These are phyloP conservation scores for Meyerozyma carpophila DNA, from an alignment of 1,139 yeast species.

Conservation along the genomic window DNA sequence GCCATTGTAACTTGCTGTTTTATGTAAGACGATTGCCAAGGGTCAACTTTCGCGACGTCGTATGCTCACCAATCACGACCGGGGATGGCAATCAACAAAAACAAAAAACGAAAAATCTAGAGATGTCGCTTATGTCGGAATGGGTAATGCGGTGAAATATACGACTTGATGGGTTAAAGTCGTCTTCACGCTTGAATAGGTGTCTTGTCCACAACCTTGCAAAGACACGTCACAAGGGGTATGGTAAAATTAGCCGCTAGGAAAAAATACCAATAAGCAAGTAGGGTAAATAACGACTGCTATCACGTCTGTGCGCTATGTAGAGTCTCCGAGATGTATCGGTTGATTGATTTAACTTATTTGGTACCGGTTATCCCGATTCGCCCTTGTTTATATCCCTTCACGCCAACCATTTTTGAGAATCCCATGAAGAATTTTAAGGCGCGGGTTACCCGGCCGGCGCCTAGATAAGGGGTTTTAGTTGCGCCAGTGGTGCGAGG, in stretches of 20 bases:
- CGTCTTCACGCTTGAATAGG: background rate
- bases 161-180: background rate
- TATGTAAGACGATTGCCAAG: background rate
- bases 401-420: constrained; percentile 1
- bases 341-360: background rate
- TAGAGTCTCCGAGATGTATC: background rate
- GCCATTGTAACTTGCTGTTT: constrained; percentile 18
- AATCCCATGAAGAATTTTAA: constrained; percentile 1
- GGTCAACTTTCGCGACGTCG: constrained; percentile 1
- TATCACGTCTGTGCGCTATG: background rate
- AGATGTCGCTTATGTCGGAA: background rate
- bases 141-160: background rate
- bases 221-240: constrained; percentile 2
- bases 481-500: background rate
- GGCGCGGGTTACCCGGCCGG: constrained; percentile 1
- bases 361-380: constrained; percentile 1
- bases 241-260: background rate
- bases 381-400: constrained; percentile 2
- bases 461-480: background rate
- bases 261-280: background rate
- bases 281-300: background rate
- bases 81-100: background rate
- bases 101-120: background rate
- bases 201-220: constrained; percentile 1
- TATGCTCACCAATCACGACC: constrained; percentile 1